These are phyloP conservation scores for Circinella minor DNA, from an alignment of 371 early-diverging fungal species.

Conservation along the genomic window DNA sequence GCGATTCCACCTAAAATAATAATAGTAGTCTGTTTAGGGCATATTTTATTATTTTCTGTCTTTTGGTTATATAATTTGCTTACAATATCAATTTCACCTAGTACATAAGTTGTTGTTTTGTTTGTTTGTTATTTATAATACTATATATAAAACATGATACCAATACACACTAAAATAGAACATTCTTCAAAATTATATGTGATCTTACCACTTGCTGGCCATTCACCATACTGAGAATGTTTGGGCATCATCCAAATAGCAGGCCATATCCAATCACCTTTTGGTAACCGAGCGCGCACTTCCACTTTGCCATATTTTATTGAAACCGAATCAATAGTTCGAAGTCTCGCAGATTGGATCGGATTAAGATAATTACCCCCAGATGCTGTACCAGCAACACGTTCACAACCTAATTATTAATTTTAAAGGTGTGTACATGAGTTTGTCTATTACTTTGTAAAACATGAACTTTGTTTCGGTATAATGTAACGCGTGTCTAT, in stretches of 20 bases:
- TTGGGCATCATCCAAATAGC: constrained; percentile 78
- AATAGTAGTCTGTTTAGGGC: background rate
- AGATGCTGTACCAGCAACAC: constrained; percentile 43
- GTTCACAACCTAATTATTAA: constrained; percentile 52
- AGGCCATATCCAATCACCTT: constrained; percentile 75
- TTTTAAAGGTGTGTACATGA: background rate
- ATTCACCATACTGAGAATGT: constrained; percentile 65
- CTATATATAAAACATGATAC: too few species aligned
- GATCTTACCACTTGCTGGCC: constrained; percentile 75
- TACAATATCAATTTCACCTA: constrained; percentile 58
- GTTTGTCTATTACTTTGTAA: too few species aligned
- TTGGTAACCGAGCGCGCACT: constrained; percentile 67
- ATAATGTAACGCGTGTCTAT: too few species aligned
- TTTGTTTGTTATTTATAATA: too few species aligned
- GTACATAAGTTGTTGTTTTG: too few species aligned
- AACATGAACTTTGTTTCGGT: too few species aligned
- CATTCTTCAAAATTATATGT: constrained; percentile 24
- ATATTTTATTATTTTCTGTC: too few species aligned
- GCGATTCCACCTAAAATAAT: constrained; percentile 51
- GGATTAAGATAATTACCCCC: constrained; percentile 69
- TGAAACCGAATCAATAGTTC: constrained; percentile 54
- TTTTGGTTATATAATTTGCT: background rate
- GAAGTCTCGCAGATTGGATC: constrained; percentile 64
- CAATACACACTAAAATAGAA: too few species aligned
- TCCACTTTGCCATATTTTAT: constrained; percentile 67